Evolutionary conservation across 805 yeast species (phyloP), one percentile per base, ranked within the genome.

Genomic region (Metschnikowia kofuensis): DNA sequence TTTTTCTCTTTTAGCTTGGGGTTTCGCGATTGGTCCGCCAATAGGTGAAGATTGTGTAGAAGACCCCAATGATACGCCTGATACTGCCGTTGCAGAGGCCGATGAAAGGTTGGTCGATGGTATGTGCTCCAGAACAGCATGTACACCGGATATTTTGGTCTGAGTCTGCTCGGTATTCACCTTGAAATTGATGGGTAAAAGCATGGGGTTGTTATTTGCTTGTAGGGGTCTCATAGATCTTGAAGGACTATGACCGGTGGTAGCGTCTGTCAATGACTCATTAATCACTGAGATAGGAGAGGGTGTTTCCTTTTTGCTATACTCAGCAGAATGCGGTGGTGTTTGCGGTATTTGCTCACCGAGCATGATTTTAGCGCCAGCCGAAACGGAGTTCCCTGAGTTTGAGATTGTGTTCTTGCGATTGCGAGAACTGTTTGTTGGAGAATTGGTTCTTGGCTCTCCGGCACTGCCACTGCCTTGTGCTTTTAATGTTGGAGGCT

Each of bases 121-220:
- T 7, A 38, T 36, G 29, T 16, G 11, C 5, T 27, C 12, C 21
- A 26, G 44, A 12, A 40, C 30, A 15, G 44, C 28, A 6, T 43
- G 7, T 28, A 47, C n/a, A 9, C 26, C 21, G 28, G 36, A 12
- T 16, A 29, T 30, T 27, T 45, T 43, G 15, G 10, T 31, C 12
- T 53, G 12, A 6, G 37, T 35, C 16, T 34, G 35, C 13, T 53
- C 57, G 1, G 47, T 35, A 30, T 42, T 42, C 55, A 51, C 38
- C 60, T 76, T 76, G 56, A 73, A 74, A 58, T 80, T 80, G 41
- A 80, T 77, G 0, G 85, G 84, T 55, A 79, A 84, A 38, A 80
- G 65, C 35, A 80, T 60, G 7, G 83, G 83, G 45, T 75, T 70
- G 30, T 69, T 59, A 42, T 59, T 66, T 1, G 72, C 55, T 15